Percentiles rank a stretch among this genome's conserved stretches.
phyloP scores from a whole-genome alignment of 306 rosid genomes.

The Cucumis sativus region DNA sequence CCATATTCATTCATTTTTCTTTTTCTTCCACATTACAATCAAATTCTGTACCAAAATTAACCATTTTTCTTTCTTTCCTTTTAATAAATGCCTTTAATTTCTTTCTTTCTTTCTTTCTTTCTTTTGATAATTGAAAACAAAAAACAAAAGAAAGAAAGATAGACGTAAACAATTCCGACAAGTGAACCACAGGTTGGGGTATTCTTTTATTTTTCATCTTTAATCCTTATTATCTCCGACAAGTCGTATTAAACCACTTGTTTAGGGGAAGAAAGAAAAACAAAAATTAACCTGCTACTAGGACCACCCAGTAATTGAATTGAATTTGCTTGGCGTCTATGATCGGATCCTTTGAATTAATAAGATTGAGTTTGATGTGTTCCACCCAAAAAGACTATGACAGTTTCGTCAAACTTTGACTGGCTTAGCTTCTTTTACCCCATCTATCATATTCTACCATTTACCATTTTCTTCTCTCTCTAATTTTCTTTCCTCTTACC shows the following conservation, averaged over 20 bases:
- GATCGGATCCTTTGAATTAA: background rate
- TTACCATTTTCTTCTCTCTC: too few relatives aligned
- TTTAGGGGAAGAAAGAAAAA: background rate
- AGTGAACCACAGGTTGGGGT: background rate
- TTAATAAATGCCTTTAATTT: too few relatives aligned
- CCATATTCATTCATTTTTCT: background rate
- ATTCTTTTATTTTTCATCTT: background rate
- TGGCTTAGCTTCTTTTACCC: background rate
- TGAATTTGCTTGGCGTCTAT: background rate
- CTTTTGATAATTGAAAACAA: too few relatives aligned
- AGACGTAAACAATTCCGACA: background rate
- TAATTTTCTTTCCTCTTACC: background rate
- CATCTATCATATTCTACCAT: background rate
- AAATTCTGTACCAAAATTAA: background rate
- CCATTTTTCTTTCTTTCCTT: background rate
- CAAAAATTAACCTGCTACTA: background rate
- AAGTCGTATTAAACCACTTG: background rate
- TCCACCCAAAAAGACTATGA: background rate
- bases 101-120: too few relatives aligned
- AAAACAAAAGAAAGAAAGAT: background rate
- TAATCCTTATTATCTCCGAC: background rate
- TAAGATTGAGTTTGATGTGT: background rate
- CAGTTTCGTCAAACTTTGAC: background rate
- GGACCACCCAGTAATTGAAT: background rate
- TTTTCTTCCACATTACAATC: background rate